phyloP scores from a whole-genome alignment of 164 flowering plant genomes.

The Vitis rupestris region DNA sequence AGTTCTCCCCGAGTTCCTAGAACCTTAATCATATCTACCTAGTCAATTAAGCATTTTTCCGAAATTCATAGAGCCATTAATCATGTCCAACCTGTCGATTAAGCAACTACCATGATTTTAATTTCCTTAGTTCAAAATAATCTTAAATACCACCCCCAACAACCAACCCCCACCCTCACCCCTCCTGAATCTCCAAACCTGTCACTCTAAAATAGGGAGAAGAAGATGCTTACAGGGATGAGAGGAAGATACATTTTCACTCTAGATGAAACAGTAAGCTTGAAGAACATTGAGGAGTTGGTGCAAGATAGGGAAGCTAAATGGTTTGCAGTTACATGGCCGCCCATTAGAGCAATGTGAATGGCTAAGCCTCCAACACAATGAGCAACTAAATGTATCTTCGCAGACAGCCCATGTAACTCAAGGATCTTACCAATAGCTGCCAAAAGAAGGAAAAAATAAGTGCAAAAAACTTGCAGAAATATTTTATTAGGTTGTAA shows the following conservation, averaged over 20 bases:
- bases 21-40: too few species aligned
- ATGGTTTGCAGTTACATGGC: slow-evolving; percentile 38
- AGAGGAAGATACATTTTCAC: slow-evolving; percentile 67
- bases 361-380: slow-evolving; percentile 61
- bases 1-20: too few species aligned
- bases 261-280: slow-evolving; percentile 33
- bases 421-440: slow-evolving; percentile 43
- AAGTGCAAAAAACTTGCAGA: not conserved
- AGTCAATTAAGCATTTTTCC: too few species aligned
- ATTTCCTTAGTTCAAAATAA: too few species aligned
- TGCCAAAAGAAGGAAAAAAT: slow-evolving; percentile 14
- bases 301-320: slow-evolving; percentile 59
- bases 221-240: slow-evolving; percentile 40
- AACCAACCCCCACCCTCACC: too few species aligned
- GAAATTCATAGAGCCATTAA: too few species aligned
- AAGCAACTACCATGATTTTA: too few species aligned
- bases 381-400: slow-evolving; percentile 56
- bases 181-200: too few species aligned
- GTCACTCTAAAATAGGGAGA: not conserved
- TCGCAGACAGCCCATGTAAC: slow-evolving; percentile 29
- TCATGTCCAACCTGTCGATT: too few species aligned
- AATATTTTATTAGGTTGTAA: not conserved
- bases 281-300: slow-evolving; percentile 67
- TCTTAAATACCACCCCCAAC: too few species aligned
- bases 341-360: slow-evolving; percentile 71